Conservation (phyloP, 176 grass and related monocot species). For the Bonia amplexicaulis region DNA sequence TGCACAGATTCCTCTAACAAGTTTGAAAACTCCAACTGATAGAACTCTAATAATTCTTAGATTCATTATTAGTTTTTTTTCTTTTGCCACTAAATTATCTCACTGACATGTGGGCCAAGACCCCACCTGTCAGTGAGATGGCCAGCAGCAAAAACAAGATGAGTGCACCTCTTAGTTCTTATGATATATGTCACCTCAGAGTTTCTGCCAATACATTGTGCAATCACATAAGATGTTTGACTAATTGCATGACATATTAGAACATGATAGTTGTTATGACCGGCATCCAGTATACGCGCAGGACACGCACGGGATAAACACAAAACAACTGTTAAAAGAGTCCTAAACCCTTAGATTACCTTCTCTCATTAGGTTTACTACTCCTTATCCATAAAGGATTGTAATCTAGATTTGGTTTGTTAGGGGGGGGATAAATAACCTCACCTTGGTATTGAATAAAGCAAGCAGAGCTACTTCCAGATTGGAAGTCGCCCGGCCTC, state of each 20-base stretch:
- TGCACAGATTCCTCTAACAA: neutral
- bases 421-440: no score
- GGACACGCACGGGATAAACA: no score
- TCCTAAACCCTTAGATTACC: no score
- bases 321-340: no score
- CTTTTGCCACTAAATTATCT: neutral
- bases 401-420: no score
- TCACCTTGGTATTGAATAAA: no score
- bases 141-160: neutral
- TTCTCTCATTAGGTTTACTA: no score
- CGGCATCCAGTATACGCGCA: no score
- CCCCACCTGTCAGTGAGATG: neutral
- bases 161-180: neutral
- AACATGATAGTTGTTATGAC: slow-evolving; percentile 11
- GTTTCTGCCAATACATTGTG: slow-evolving; percentile 16
- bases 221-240: neutral
- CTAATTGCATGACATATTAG: slow-evolving; percentile 1
- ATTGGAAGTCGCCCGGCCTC: no score
- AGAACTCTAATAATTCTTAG: neutral
- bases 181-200: neutral
- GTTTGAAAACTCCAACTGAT: neutral
- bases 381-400: no score
- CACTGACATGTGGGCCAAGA: neutral
- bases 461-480: no score
- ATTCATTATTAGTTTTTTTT: neutral